Evolutionary conservation across 2,329 filamentous ascomycete genomes (phyloP).

Genomic region (Colletotrichum tropicicola): DNA sequence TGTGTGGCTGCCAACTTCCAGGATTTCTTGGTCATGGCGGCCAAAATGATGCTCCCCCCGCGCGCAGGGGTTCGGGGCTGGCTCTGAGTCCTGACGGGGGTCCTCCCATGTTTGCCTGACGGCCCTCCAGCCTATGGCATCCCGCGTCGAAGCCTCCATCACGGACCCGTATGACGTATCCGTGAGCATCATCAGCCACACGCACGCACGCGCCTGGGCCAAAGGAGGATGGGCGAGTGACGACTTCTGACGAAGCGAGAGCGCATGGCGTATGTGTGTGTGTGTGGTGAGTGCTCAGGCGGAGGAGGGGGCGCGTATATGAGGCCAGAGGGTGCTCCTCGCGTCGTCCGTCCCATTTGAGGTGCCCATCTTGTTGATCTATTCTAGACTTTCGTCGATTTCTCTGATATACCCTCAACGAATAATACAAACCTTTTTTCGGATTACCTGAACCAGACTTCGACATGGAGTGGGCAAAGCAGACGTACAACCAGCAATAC

Average conservation of each 20-base stretch:
- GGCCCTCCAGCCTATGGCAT: slow-evolving; percentile 22
- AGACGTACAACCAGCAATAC: slow-evolving; percentile 77
- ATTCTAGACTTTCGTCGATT: not conserved
- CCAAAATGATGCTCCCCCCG: slow-evolving; percentile 8
- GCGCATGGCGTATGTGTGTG: not conserved
- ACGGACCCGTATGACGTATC: slow-evolving; percentile 28
- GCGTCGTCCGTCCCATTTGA: not conserved
- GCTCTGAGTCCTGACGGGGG: slow-evolving; percentile 13
- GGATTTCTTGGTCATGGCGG: slow-evolving; percentile 16
- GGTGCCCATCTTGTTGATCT: slow-evolving; percentile 21
- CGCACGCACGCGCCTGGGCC: not conserved
- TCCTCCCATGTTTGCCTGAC: slow-evolving; percentile 1
- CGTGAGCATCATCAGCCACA: slow-evolving; percentile 27
- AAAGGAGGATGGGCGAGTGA: slow-evolving; percentile 22
- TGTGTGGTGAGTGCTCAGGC: not conserved
- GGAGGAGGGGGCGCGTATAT: slow-evolving; percentile 11
- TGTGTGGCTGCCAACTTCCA: slow-evolving; percentile 31
- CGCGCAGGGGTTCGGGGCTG: slow-evolving; percentile 8
- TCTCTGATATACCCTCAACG: not conserved
- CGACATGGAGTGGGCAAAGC: slow-evolving; percentile 64
- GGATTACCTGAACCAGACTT: not conserved
- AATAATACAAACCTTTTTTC: not conserved
- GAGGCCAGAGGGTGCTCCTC: slow-evolving; percentile 4
- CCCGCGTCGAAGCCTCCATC: slow-evolving; percentile 24
- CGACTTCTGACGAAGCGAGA: slow-evolving; percentile 18